A percentile compares a stretch with the other conserved stretches of the same genome.
phyloP scores from a whole-genome alignment of 202 grass and related monocot genomes.

The Zizania palustris region DNA sequence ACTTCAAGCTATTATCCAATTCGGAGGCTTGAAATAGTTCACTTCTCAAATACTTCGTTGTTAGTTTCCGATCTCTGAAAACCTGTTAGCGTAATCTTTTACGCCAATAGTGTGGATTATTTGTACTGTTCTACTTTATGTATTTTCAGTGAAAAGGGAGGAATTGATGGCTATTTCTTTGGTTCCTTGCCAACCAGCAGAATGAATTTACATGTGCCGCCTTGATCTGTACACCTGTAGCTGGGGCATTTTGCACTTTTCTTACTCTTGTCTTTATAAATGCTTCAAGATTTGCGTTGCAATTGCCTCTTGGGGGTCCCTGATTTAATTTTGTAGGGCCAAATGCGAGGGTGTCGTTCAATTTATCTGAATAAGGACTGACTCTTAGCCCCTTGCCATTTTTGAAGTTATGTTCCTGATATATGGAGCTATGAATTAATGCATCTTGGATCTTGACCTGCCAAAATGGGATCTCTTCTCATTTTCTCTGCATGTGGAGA shows the following conservation, averaged over 20 bases:
- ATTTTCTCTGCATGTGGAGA: conserved; percentile 22
- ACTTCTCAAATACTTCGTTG: too few relatives aligned
- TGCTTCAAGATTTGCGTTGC: not conserved
- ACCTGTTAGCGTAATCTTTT: too few relatives aligned
- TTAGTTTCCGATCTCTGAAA: too few relatives aligned
- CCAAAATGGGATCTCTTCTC: not conserved
- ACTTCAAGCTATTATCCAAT: too few relatives aligned
- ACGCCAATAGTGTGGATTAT: conserved; percentile 41
- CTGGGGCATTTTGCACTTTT: not conserved
- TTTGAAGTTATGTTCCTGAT: not conserved
- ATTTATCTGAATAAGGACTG: conserved; percentile 19
- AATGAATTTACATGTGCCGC: not conserved
- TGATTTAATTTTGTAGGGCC: conserved; percentile 20
- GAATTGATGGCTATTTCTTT: conserved; percentile 36
- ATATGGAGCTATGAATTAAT: not conserved
- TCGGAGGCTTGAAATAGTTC: too few relatives aligned
- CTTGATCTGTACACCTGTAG: not conserved
- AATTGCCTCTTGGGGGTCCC: not conserved
- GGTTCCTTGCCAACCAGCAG: conserved; percentile 1
- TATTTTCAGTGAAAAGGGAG: conserved; percentile 27
- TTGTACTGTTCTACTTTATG: conserved; percentile 45
- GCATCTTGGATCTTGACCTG: not conserved
- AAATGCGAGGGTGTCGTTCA: not conserved
- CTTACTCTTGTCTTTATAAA: not conserved
- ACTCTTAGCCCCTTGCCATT: not conserved